Evolutionary conservation across 108 stramenopile species (phyloP), one percentile per base, ranked within the genome.

Genomic region (Cyclostephanos tholiformis): DNA sequence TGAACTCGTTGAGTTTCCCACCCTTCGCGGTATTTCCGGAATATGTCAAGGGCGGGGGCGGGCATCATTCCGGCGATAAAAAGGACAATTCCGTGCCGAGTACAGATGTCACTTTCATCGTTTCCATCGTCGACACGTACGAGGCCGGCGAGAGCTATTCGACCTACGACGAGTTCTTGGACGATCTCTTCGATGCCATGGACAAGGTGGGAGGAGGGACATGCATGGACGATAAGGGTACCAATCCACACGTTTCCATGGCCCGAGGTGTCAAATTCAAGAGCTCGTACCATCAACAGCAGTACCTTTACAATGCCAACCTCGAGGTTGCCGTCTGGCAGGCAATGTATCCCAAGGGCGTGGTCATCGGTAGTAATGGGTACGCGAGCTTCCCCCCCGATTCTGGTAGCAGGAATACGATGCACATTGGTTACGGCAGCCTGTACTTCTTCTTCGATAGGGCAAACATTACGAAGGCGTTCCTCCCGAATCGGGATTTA

Each of bases 361-460:
- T 87, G 0, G 86, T 88, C 52, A 95, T 95, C 65, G 94, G 94
- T 23, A 87, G 86, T 22, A 72, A 70, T 7, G 87, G 90, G 3
- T 90, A 88, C 64, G 94, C 94, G 23, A 83, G 90, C 26, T 95
- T 95, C 65, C 94, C 94, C 23, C 88, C 94, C n/a, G 91, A 89
- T 49, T 76, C 69, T 2, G 32, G 32, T 14, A 71, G 77, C 41
- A 86, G 86, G 63, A 86, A 82, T 57, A 89, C 87, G 49, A 86
- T 89, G 74, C 74, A 85, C 58, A 85, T 95, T 14, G 94, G 94
- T 29, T 95, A 92, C 65, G 94, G 94, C 17, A 95, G 91, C 67
- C 75, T 95, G 20, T 95, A 95, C 85, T 95, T 95, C 73, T 95
- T 95, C 79, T 95, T 95, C 63, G 94, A 95, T 77, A 82, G 94